These are phyloP conservation scores for Pythium myriotylum DNA, from an alignment of 352 stramenopile genomes.

Conservation along the genomic window DNA sequence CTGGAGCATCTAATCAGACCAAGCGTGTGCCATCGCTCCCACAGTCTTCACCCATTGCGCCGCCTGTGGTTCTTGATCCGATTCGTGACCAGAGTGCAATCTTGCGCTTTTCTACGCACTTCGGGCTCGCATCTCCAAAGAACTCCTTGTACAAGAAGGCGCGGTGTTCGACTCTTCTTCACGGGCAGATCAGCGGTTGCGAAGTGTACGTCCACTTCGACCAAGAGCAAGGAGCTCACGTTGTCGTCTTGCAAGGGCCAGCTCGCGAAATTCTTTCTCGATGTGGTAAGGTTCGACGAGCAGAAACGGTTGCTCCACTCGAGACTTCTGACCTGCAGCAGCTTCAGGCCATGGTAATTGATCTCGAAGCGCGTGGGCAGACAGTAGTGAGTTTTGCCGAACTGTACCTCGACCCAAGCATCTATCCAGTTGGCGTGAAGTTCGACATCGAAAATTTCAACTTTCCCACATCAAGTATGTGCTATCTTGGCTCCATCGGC, in stretches of 20 bases:
- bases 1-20: neutral
- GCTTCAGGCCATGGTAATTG: conserved; percentile 48
- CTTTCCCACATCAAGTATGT: conserved; percentile 59
- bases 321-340: conserved; percentile 47
- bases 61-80: conserved; percentile 42
- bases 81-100: conserved; percentile 50
- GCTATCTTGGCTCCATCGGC: conserved; percentile 53
- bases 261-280: conserved; percentile 52
- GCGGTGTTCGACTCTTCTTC: conserved; percentile 44
- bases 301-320: conserved; percentile 24
- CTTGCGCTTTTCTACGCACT: conserved; percentile 49
- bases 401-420: conserved; percentile 43
- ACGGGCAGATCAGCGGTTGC: conserved; percentile 50
- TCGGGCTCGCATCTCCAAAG: conserved; percentile 32
- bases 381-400: conserved; percentile 58
- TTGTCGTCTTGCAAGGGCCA: conserved; percentile 50
- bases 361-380: conserved; percentile 47
- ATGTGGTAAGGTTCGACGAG: conserved; percentile 45
- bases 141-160: conserved; percentile 37
- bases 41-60: conserved; percentile 42
- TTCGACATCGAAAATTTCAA: conserved; percentile 60
- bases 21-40: conserved; percentile 39
- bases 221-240: conserved; percentile 44
- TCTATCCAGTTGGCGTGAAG: conserved; percentile 48
- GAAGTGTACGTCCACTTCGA: conserved; percentile 66